These are phyloP conservation scores for Fusarium virguliforme DNA, from an alignment of 2,329 filamentous ascomycete species.

Conservation along the genomic window DNA sequence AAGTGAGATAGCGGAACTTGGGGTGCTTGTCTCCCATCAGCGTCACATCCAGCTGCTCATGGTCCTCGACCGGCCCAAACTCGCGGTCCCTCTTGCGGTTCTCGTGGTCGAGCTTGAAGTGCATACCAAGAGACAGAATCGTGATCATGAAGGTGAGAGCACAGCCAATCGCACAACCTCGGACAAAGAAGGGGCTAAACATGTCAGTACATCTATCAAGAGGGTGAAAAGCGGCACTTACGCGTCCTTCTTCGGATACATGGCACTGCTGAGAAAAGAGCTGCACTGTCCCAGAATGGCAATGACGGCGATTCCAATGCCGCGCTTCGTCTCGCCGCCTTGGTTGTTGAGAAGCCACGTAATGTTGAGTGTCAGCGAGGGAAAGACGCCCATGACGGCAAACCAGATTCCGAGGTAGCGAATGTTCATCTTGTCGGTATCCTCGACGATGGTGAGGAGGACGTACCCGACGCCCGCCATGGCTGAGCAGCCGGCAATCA, in stretches of 20 bases:
- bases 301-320: conserved; percentile 20
- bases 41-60: conserved; percentile 16
- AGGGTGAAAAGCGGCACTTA: not conserved
- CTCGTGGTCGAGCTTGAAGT: conserved; percentile 24
- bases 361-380: conserved; percentile 20
- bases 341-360: conserved; percentile 42
- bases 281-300: conserved; percentile 36
- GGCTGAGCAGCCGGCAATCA: not conserved
- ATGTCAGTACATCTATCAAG: not conserved
- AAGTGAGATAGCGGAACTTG: conserved; percentile 8
- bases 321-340: conserved; percentile 35
- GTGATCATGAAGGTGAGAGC: conserved; percentile 26
- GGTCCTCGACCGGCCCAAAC: conserved; percentile 4
- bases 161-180: conserved; percentile 37
- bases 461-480: conserved; percentile 19
- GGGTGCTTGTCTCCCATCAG: conserved; percentile 6
- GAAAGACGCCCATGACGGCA: conserved; percentile 31
- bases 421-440: not conserved
- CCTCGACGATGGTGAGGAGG: conserved; percentile 10
- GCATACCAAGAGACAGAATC: conserved; percentile 17
- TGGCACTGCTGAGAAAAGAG: conserved; percentile 35
- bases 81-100: conserved; percentile 14
- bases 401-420: conserved; percentile 40
- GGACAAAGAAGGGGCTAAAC: conserved; percentile 19
- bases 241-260: conserved; percentile 38